Base-by-base conservation (phyloP, 805 yeast genomes). In the Sugiyamaella mastotermitis region DNA sequence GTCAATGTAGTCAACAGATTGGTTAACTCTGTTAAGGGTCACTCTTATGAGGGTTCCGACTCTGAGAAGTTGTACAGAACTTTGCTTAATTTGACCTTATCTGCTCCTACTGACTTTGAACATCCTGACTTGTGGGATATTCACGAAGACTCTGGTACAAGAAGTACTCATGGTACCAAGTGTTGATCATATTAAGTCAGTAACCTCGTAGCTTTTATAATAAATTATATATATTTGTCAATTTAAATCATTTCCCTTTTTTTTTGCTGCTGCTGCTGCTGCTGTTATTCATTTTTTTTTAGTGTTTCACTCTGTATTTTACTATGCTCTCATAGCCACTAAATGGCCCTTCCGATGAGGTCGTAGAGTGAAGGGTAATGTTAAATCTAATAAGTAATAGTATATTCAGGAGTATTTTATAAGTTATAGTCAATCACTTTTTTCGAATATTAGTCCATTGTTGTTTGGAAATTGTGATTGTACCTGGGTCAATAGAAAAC, bases 1-100 rank as follows among this genome's bases (percentile, higher is more conserved):
- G 66, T 74, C 35, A 66, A 67, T 33, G 63, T 69, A 26, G 65
- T 71, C 22, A 78, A 80, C 53, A 58, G 73, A 20, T 66, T 82
- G 48, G 63, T 71, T 41, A 61, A 62, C 33, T 64, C 83, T 2
- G 64, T 68, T 28, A 68, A 67, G 28, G 43, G 29, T 26, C 41
- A 38, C 20, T 3, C 14, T 2, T 6, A 14, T 8, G 41, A 11
- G 9, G 32, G 23, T 11, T 21, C 42, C n/a, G 38, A 42, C 4
- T 16, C 38, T 11, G 41, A 45, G 29, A 38, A 42, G 33, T 25
- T 50, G 9, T 45, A 46, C 43, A 22, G 41, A 37, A 38, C 41
- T 4, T 31, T 46, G 14, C 40, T 55, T 28, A 28, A 40, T 14
- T 31, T 39, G 9, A 36, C 54, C 15, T 36, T 51, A 16, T 43